Conservation (phyloP, 2,329 filamentous ascomycete genomes). For the Sclerotinia sclerotiorum region DNA sequence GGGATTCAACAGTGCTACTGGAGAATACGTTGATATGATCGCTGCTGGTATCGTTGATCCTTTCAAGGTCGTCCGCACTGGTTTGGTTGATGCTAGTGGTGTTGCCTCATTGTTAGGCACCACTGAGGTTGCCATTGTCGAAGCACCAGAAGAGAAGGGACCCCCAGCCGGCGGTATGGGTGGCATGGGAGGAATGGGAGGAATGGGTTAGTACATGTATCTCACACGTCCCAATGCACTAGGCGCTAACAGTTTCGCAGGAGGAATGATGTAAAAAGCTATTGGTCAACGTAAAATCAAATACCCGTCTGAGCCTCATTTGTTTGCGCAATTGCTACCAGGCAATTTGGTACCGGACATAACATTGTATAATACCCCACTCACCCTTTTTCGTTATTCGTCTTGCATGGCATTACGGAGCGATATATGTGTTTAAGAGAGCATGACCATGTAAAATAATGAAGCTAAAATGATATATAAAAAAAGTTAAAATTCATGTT, state of each 20-base stretch:
- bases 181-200: slow-evolving; percentile 66
- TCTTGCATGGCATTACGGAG: slow-evolving; percentile 36
- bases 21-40: slow-evolving; percentile 99
- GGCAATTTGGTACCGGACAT: slow-evolving; percentile 25
- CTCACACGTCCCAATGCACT: not conserved
- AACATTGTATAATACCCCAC: slow-evolving; percentile 40
- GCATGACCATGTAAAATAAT: slow-evolving; percentile 37
- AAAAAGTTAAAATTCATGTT: slow-evolving; percentile 11
- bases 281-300: slow-evolving; percentile 36
- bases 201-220: slow-evolving; percentile 38
- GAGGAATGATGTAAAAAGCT: slow-evolving; percentile 42
- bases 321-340: slow-evolving; percentile 11
- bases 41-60: slow-evolving; percentile 94
- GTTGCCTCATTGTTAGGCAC: slow-evolving; percentile 96
- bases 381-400: slow-evolving; percentile 37
- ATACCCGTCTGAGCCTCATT: slow-evolving; percentile 31
- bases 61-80: slow-evolving; percentile 98
- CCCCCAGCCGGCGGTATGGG: slow-evolving; percentile 63
- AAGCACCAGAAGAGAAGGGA: slow-evolving; percentile 89
- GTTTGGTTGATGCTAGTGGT: slow-evolving; percentile 89
- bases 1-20: slow-evolving; percentile 94
- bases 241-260: slow-evolving; percentile 22
- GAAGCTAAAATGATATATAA: slow-evolving; percentile 20
- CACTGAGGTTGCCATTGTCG: slow-evolving; percentile 96
- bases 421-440: slow-evolving; percentile 33